Evolutionary conservation across 2,329 filamentous ascomycete genomes (phyloP), one percentile per base, ranked within the genome.

Genomic region (Colletotrichum noveboracense): DNA sequence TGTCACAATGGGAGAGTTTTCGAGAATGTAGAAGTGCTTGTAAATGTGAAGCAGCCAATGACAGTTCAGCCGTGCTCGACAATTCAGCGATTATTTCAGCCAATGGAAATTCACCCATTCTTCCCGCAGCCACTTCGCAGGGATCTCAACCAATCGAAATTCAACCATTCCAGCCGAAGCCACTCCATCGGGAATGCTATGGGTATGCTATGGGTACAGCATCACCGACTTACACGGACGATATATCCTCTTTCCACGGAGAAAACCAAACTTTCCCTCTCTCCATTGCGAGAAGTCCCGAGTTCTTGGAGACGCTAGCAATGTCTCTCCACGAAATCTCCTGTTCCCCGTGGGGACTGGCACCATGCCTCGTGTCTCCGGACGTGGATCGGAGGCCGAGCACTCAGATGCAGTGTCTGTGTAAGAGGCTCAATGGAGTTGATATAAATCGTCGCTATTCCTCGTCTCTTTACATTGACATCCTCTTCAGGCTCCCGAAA

Each of bases 31-130:
- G 18, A 12, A 48, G 38, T 48, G 3, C 18, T 48, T 48, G 9
- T 12, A 3, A 43, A 43, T 43, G 18, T n/a, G 38, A n/a, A n/a
- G 2, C 4, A 52, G 4, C 43, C 43, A 52, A 52, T 52, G n/a
- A 2, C 6, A 52, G 43, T 52, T 52, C 43, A 52, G 43, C 43
- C 43, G 12, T 21, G n/a, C 43, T 21, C 43, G 3, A 6, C n/a
- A 52, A 21, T 52, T 52, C 43, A 52, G 43, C 43, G n/a, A 52
- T 52, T 21, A 52, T 52, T 52, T 21, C 6, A 30, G 7, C 71
- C 71, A 74, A 74, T 70, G 7, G 24, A 21, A 74, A 74, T 70
- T 74, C 71, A 66, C 26, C 71, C 66, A 64, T 65, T 52, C 3
- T 0, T 13, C 2, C 32, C 26, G 30, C n/a, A 36, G 16, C 60